phyloP scores from a whole-genome alignment of 208 protist genomes.

The Balamuthia mandrillaris region DNA sequence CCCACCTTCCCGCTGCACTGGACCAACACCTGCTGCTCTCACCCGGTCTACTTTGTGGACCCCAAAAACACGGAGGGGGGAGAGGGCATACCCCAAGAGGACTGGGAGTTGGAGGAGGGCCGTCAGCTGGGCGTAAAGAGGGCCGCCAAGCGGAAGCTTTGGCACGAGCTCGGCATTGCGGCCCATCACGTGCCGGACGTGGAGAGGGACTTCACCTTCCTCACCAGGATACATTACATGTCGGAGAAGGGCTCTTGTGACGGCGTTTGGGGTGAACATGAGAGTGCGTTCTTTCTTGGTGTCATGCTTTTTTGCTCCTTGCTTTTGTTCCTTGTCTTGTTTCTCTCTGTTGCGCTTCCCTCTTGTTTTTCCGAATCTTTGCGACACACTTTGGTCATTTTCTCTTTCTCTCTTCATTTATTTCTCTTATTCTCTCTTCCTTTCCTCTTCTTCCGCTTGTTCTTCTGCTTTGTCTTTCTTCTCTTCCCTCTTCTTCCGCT shows the following conservation, averaged over 20 bases:
- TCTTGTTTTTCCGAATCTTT: background rate
- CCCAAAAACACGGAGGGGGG: constrained; percentile 38
- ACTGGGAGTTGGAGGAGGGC: constrained; percentile 26
- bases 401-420: no score
- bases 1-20: constrained; percentile 78
- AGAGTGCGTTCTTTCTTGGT: constrained; percentile 52
- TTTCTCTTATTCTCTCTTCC: no score
- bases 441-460: no score
- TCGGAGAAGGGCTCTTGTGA: constrained; percentile 53
- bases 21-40: constrained; percentile 83
- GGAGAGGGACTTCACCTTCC: constrained; percentile 61
- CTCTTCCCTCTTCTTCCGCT: background rate
- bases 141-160: constrained; percentile 74
- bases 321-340: background rate
- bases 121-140: constrained; percentile 54
- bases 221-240: constrained; percentile 77
- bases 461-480: no score
- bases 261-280: constrained; percentile 75
- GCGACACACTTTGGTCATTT: background rate
- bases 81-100: background rate
- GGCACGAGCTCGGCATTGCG: constrained; percentile 80
- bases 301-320: background rate
- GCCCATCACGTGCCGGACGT: constrained; percentile 47
- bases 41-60: constrained; percentile 67
- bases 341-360: background rate